phyloP scores from a whole-genome alignment of 2,329 filamentous ascomycete species.

The Colletotrichum sp. region DNA sequence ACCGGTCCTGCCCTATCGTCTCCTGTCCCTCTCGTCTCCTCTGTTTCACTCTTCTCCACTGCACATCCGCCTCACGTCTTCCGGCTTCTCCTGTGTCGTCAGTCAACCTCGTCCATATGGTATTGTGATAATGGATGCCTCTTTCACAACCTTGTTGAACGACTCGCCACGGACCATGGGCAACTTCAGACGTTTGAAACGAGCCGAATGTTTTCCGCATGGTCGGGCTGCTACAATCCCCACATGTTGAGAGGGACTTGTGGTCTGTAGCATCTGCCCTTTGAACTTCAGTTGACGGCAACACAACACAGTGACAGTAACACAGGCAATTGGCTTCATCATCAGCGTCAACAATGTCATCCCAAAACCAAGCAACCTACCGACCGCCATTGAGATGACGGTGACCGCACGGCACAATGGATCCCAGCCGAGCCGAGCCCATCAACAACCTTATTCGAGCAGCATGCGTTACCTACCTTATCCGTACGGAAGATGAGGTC shows the following conservation, averaged over 20 bases:
- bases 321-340: neutral
- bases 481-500: neutral
- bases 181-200: conserved; percentile 3
- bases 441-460: conserved; percentile 1
- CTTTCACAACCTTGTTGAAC: neutral
- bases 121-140: neutral
- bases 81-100: neutral
- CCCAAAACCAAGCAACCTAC: neutral
- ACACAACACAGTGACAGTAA: neutral
- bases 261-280: neutral
- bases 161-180: neutral
- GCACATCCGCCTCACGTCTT: neutral
- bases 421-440: neutral
- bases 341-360: neutral
- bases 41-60: neutral
- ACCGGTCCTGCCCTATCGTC: neutral
- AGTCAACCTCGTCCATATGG: neutral
- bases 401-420: neutral
- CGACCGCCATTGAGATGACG: neutral
- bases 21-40: neutral
- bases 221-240: neutral
- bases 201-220: neutral
- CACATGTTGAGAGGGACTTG: neutral
- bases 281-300: neutral
- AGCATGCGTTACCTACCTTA: neutral